Evolutionary conservation across 1,284 basidiomycete species (phyloP).

Genomic region (Marasmius oreades): DNA sequence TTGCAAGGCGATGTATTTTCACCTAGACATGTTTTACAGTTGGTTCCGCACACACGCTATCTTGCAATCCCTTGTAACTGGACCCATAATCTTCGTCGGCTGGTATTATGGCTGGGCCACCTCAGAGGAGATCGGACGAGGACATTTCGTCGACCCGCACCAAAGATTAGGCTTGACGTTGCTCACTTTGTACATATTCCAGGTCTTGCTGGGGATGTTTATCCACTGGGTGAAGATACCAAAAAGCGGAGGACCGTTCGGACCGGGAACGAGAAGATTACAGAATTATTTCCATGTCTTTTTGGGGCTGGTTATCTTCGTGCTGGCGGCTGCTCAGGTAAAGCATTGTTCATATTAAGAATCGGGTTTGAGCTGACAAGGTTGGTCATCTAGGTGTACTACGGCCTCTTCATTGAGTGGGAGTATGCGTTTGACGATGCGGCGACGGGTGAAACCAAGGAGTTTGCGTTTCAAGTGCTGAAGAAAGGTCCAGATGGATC

Average conservation of each 20-base stretch:
- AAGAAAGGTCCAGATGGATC: no score
- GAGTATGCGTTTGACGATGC: no score
- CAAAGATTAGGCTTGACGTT: slow-evolving; percentile 40
- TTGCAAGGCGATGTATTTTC: no score
- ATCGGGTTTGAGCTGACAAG: no score
- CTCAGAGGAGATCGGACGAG: slow-evolving; percentile 17
- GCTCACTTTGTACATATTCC: slow-evolving; percentile 39
- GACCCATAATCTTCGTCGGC: slow-evolving; percentile 33
- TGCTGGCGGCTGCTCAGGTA: slow-evolving; percentile 29
- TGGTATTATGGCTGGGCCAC: slow-evolving; percentile 19
- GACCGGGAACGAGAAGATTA: no score
- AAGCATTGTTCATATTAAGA: no score
- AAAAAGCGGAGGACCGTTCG: slow-evolving; percentile 17
- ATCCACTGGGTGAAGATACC: slow-evolving; percentile 35
- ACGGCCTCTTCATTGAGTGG: no score
- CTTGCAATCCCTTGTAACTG: slow-evolving; percentile 15
- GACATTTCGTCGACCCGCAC: slow-evolving; percentile 13
- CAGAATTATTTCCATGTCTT: slow-evolving; percentile 26
- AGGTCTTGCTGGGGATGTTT: slow-evolving; percentile 37
- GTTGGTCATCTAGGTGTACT: no score
- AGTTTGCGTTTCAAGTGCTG: no score
- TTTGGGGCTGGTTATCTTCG: slow-evolving; percentile 29
- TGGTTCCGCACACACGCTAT: slow-evolving; percentile 18
- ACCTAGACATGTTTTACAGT: not conserved
- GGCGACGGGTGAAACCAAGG: no score